A percentile compares a stretch with the other conserved stretches of the same genome.
These are phyloP conservation scores for Rhizomucor miehei DNA, from an alignment of 371 early-diverging fungal species.

Conservation along the genomic window DNA sequence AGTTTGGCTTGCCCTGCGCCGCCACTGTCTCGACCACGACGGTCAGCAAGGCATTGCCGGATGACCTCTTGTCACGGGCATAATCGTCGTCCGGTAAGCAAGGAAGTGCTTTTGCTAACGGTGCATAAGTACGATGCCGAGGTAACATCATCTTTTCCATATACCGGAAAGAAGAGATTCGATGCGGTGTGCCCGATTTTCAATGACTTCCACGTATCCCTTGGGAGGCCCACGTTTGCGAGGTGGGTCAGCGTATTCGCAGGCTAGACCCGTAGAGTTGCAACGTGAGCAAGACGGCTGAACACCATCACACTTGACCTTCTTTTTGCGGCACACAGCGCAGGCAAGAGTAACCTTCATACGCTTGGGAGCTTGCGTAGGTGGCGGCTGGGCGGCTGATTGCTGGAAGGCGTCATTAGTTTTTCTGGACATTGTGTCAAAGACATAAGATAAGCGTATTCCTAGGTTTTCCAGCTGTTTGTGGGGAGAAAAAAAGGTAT, in stretches of 20 bases:
- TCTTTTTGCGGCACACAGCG: constrained; percentile 45
- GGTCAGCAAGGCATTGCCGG: constrained; percentile 6
- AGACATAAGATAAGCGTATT: constrained; percentile 10
- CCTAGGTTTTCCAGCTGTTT: background rate
- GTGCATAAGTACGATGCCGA: background rate
- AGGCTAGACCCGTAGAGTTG: constrained; percentile 26
- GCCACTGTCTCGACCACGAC: constrained; percentile 8
- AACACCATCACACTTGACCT: constrained; percentile 49
- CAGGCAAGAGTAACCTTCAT: constrained; percentile 50
- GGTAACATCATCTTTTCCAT: background rate
- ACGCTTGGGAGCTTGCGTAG: constrained; percentile 21
- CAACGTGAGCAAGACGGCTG: constrained; percentile 48
- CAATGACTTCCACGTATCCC: constrained; percentile 73
- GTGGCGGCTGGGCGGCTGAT: constrained; percentile 10
- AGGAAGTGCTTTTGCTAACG: background rate
- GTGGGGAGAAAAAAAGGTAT: background rate
- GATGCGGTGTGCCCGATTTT: constrained; percentile 63
- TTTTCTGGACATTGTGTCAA: constrained; percentile 21
- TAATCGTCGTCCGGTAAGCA: no score
- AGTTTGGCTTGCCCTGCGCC: background rate
- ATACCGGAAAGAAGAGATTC: constrained; percentile 51
- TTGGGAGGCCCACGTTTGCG: constrained; percentile 71
- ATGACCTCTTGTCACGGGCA: background rate
- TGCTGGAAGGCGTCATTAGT: constrained; percentile 13
- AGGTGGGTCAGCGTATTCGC: constrained; percentile 43